Evolutionary conservation across 2,329 filamentous ascomycete species (phyloP), one percentile per base, ranked within the genome.

Genomic region (Alternaria infectoria): DNA sequence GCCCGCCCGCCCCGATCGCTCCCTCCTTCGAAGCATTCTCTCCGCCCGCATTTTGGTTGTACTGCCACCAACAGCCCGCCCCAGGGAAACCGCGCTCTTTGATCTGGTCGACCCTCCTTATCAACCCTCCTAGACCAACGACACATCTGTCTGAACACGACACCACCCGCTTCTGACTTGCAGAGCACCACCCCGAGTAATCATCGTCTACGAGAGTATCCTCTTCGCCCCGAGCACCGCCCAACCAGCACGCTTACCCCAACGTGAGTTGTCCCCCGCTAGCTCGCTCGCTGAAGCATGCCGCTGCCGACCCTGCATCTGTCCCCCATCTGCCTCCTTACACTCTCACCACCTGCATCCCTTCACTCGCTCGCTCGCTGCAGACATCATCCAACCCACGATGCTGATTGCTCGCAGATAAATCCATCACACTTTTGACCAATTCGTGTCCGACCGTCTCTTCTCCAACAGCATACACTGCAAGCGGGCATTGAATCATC

Each of bases 51-150:
- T 74, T 72, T 66, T 72, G 74, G 69, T 71, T 65, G 69, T 72
- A 70, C 62, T 69, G 65, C 64, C 68, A 54, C 67, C 64, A 64
- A 65, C 75, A 59, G 61, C 74, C 73, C 75, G 62, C 64, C 55
- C 70, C 68, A 73, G 75, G 78, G 77, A 79, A 79, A 69, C 74
- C 72, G 75, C 72, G 67, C 78, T 79, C 76, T 76, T 79, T 79
- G 74, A 76, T 72, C 70, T 72, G 72, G 68, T 66, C 71, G 57
- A 68, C 69, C 69, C 69, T 71, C 77, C 75, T 77, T 78, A 77
- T 77, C 76, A 77, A 56, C 44, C 47, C 49, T 30, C 55, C 60
- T 71, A 66, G 51, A 32, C 62, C 64, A 59, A 45, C 47, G 40
- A 54, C 62, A 58, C 63, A 43, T 71, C 60, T 59, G 60, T 65